Conservation (phyloP, 257 asterid genomes). For the Rubia yunnanensis region DNA sequence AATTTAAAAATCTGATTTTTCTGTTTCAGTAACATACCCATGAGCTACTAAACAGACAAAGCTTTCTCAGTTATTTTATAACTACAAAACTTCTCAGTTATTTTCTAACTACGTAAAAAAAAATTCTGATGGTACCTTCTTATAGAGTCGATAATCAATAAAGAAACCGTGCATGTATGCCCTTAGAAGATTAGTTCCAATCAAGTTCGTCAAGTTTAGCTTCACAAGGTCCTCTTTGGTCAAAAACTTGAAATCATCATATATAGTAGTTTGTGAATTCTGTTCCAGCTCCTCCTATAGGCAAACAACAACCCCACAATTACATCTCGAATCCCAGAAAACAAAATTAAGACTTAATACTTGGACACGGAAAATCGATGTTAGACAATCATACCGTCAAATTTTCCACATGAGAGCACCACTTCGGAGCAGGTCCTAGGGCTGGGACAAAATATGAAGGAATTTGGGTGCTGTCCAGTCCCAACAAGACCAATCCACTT, state of each 20-base stretch:
- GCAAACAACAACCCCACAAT: slow-evolving; percentile 4
- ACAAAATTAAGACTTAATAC: slow-evolving; percentile 1
- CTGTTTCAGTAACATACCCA: not conserved
- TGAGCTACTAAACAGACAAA: not conserved
- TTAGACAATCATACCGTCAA: slow-evolving; percentile 47
- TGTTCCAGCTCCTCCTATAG: slow-evolving; percentile 94
- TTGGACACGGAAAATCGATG: slow-evolving; percentile 13
- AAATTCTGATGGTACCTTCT: slow-evolving; percentile 40
- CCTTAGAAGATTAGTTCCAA: slow-evolving; percentile 77
- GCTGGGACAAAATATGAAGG: slow-evolving; percentile 93
- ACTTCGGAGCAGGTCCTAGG: slow-evolving; percentile 96
- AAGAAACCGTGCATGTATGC: slow-evolving; percentile 95
- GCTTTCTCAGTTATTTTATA: not conserved
- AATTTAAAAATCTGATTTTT: not conserved
- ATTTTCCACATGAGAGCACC: slow-evolving; percentile 82
- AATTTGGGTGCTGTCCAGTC: slow-evolving; percentile 80
- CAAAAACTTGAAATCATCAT: slow-evolving; percentile 89
- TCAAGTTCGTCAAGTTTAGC: slow-evolving; percentile 62
- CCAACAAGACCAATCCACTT: slow-evolving; percentile 79
- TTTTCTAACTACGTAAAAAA: no score
- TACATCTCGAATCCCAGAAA: not conserved
- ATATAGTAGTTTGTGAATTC: slow-evolving; percentile 68
- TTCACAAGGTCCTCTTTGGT: slow-evolving; percentile 75
- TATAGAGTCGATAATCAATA: slow-evolving; percentile 69
- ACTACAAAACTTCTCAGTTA: no score